These are phyloP conservation scores for Alternaria arborescens DNA, from an alignment of 2,329 filamentous ascomycete genomes.

Conservation along the genomic window DNA sequence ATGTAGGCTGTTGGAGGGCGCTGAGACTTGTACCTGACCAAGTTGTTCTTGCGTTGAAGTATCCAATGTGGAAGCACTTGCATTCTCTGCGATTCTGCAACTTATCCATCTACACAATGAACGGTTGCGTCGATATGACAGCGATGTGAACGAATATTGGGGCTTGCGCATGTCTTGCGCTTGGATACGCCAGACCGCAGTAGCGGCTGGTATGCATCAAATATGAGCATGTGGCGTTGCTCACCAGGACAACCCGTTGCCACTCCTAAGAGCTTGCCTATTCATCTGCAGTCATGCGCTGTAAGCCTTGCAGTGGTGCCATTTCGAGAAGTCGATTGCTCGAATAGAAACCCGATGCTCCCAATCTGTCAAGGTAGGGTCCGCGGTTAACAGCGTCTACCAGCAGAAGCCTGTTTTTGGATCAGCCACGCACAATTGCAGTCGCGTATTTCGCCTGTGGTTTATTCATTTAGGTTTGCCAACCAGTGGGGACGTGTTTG, in stretches of 20 bases:
- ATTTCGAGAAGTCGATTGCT: slow-evolving; percentile 2
- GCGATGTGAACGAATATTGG: background rate
- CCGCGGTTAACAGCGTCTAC: background rate
- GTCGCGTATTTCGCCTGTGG: background rate
- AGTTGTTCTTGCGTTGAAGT: background rate
- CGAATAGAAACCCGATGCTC: background rate
- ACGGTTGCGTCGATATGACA: background rate
- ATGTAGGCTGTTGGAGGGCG: background rate
- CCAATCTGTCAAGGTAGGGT: slow-evolving; percentile 1
- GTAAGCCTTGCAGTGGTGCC: slow-evolving; percentile 1
- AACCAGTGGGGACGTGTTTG: background rate
- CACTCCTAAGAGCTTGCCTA: background rate
- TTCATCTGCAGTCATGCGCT: background rate
- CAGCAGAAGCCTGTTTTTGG: background rate
- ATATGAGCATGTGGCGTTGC: background rate
- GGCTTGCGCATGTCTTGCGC: background rate
- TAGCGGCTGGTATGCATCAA: background rate
- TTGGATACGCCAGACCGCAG: background rate
- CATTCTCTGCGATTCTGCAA: background rate
- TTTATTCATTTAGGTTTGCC: background rate
- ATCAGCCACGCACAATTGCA: background rate
- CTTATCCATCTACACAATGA: background rate
- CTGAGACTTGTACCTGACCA: background rate
- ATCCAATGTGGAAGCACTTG: background rate
- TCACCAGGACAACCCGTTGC: background rate